These are phyloP conservation scores for Cystofilobasidium capitatum DNA, from an alignment of 768 basidiomycete genomes.

Conservation along the genomic window DNA sequence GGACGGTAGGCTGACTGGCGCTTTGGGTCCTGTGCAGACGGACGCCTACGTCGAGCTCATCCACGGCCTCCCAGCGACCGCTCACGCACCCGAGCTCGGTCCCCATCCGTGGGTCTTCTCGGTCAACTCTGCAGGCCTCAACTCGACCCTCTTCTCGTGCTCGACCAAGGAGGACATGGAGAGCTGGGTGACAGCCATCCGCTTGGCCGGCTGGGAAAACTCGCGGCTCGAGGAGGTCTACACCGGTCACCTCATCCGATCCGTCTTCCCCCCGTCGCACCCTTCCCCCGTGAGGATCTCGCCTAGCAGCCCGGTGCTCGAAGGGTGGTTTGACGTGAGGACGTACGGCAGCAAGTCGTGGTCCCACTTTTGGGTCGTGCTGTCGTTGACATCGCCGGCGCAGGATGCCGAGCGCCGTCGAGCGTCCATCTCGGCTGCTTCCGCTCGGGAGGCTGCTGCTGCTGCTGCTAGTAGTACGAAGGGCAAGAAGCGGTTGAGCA, in stretches of 20 bases:
- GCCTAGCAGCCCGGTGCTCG: not conserved
- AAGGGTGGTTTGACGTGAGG: constrained; percentile 27
- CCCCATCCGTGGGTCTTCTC: constrained; percentile 58
- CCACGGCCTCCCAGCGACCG: constrained; percentile 39
- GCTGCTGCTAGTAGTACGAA: not conserved
- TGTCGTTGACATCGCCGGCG: constrained; percentile 2
- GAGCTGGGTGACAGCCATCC: constrained; percentile 79
- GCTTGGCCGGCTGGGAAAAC: constrained; percentile 89
- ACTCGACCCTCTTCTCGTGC: constrained; percentile 80
- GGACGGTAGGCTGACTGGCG: not conserved
- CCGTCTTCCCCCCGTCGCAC: not conserved
- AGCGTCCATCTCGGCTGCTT: not conserved
- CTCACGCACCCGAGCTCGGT: constrained; percentile 33
- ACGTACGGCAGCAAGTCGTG: constrained; percentile 17
- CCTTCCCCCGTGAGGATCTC: not conserved
- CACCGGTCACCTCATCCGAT: constrained; percentile 63
- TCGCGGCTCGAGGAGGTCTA: constrained; percentile 93
- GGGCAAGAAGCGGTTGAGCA: not conserved
- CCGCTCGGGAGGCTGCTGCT: not conserved
- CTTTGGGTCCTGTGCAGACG: not conserved
- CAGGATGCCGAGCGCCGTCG: constrained; percentile 2
- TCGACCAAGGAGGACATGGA: constrained; percentile 58
- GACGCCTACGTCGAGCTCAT: constrained; percentile 38
- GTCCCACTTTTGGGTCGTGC: constrained; percentile 25
- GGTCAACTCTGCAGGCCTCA: constrained; percentile 86